A percentile compares a stretch with the other conserved stretches of the same genome.
phyloP scores from a whole-genome alignment of 2,329 filamentous ascomycete species.

The Cladosporium sp. region DNA sequence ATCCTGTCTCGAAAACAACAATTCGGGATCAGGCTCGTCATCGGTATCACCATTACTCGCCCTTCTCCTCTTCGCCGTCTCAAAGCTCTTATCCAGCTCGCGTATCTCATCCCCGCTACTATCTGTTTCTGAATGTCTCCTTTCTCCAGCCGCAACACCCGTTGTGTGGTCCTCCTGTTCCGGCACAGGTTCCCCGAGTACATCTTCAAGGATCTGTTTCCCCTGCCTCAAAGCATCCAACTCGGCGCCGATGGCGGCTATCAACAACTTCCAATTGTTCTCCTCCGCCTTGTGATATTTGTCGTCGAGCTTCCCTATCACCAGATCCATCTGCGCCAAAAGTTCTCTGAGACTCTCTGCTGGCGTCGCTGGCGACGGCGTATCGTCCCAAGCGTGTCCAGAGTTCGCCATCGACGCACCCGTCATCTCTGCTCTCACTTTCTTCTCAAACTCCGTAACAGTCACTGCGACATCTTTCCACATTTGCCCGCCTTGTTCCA shows the following conservation, averaged over 20 bases:
- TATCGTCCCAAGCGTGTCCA: slow-evolving; percentile 27
- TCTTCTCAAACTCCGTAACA: slow-evolving; percentile 61
- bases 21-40: slow-evolving; percentile 44
- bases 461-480: slow-evolving; percentile 61
- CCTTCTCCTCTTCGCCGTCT: slow-evolving; percentile 23
- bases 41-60: slow-evolving; percentile 33
- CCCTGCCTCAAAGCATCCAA: slow-evolving; percentile 62
- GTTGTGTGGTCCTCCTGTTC: neutral
- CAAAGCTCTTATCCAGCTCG: slow-evolving; percentile 31
- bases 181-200: slow-evolving; percentile 22
- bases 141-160: neutral
- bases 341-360: slow-evolving; percentile 30
- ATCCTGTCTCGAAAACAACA: slow-evolving; percentile 45
- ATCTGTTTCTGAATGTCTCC: neutral
- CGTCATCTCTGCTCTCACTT: slow-evolving; percentile 54
- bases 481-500: slow-evolving; percentile 61
- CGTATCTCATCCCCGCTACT: slow-evolving; percentile 26
- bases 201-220: slow-evolving; percentile 49
- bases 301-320: slow-evolving; percentile 53
- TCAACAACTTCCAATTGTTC: slow-evolving; percentile 67
- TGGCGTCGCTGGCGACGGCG: slow-evolving; percentile 18
- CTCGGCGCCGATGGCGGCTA: slow-evolving; percentile 71
- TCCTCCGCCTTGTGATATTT: slow-evolving; percentile 53
- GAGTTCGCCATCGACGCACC: slow-evolving; percentile 18
- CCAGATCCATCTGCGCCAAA: slow-evolving; percentile 52